Conservation (phyloP, 139 green algal genomes). For the Penium margaritaceum region DNA sequence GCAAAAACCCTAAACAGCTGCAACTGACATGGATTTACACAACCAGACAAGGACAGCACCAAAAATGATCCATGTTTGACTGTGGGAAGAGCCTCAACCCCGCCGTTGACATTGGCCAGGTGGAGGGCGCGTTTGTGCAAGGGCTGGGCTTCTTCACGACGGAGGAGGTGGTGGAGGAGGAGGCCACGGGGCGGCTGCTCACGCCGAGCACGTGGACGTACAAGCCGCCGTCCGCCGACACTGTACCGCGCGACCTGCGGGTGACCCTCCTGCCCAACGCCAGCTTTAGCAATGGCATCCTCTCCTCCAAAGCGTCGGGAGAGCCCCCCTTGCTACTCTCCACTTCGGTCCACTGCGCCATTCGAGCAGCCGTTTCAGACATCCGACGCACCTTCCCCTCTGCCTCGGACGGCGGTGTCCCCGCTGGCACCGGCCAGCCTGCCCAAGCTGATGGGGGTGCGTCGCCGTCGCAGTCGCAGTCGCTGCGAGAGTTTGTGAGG, state of each 20-base stretch:
- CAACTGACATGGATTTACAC: too few relatives aligned
- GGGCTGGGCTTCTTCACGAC: conserved; percentile 11
- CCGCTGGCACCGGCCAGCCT: too few relatives aligned
- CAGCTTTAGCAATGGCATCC: conserved; percentile 1
- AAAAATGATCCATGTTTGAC: conserved; percentile 49
- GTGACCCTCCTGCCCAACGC: conserved; percentile 8
- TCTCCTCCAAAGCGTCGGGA: conserved; percentile 34
- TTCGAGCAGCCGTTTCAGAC: too few relatives aligned
- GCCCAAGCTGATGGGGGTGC: too few relatives aligned
- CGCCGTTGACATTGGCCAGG: conserved; percentile 61
- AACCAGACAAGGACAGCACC: too few relatives aligned
- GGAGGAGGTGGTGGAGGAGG: conserved; percentile 76
- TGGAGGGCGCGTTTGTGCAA: conserved; percentile 32
- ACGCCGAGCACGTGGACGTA: conserved; percentile 34
- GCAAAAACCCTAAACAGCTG: too few relatives aligned
- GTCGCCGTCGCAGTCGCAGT: too few relatives aligned
- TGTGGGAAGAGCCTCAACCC: conserved; percentile 57
- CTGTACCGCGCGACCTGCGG: conserved; percentile 10
- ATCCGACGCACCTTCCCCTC: too few relatives aligned
- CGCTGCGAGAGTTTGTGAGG: too few relatives aligned
- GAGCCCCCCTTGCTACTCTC: conserved; percentile 29
- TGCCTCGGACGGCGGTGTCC: too few relatives aligned
- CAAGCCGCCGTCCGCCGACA: conserved; percentile 19
- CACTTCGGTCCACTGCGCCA: conserved; percentile 9
- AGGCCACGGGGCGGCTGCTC: conserved; percentile 3